Evolutionary conservation across 2,329 filamentous ascomycete genomes (phyloP).

Genomic region (Pleoardoris graminearum): DNA sequence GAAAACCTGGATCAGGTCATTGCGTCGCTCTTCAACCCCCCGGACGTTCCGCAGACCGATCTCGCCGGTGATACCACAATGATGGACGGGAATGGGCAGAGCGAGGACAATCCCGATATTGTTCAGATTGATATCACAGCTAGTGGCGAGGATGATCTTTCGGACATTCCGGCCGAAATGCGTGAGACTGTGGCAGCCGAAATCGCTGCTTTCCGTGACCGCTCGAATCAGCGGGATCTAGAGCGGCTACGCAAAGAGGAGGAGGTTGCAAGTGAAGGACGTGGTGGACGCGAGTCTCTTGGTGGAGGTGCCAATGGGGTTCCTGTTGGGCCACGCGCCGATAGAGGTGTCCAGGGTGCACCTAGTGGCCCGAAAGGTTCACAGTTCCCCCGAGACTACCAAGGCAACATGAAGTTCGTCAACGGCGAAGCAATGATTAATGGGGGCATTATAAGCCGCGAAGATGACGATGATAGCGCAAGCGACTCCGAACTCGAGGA

Average conservation of each 20-base stretch:
- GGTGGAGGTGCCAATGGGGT: slow-evolving; percentile 71
- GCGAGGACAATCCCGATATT: slow-evolving; percentile 72
- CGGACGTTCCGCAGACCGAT: slow-evolving; percentile 50
- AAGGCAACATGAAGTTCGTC: slow-evolving; percentile 79
- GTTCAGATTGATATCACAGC: slow-evolving; percentile 78
- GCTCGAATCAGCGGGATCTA: slow-evolving; percentile 84
- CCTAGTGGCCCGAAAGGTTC: slow-evolving; percentile 71
- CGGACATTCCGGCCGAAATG: slow-evolving; percentile 95
- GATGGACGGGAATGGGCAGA: slow-evolving; percentile 60
- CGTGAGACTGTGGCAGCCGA: slow-evolving; percentile 91
- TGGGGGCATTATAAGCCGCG: slow-evolving; percentile 58
- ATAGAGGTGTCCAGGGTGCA: slow-evolving; percentile 69
- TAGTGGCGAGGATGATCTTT: slow-evolving; percentile 80
- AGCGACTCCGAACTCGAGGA: slow-evolving; percentile 84
- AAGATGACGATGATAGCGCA: slow-evolving; percentile 86
- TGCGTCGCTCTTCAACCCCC: slow-evolving; percentile 72
- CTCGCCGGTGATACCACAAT: slow-evolving; percentile 70
- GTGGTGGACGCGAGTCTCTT: slow-evolving; percentile 71
- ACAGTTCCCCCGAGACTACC: slow-evolving; percentile 71
- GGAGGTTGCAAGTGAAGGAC: slow-evolving; percentile 85
- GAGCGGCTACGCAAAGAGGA: slow-evolving; percentile 88
- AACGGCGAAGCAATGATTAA: slow-evolving; percentile 74
- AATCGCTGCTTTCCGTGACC: slow-evolving; percentile 90
- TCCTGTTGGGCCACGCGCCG: slow-evolving; percentile 70
- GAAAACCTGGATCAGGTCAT: slow-evolving; percentile 69